These are phyloP conservation scores for Taphrina confusa DNA, from an alignment of 1,139 yeast genomes.

Conservation along the genomic window DNA sequence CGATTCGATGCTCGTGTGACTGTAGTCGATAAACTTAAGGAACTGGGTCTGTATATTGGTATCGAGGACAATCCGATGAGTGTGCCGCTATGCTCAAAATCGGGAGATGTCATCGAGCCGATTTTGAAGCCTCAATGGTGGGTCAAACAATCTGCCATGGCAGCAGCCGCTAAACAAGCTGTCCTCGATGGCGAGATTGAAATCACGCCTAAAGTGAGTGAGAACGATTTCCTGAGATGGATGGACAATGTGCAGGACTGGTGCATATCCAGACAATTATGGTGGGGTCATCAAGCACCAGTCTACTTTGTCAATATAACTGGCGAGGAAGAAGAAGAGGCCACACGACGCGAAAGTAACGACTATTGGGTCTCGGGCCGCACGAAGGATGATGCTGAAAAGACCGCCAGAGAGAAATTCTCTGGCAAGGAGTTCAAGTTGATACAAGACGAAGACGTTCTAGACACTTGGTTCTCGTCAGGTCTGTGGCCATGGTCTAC, in stretches of 20 bases:
- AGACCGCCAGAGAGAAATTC: conserved; percentile 74
- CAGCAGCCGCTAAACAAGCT: conserved; percentile 69
- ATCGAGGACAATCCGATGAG: conserved; percentile 95
- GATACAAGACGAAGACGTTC: conserved; percentile 90
- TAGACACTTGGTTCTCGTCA: conserved; percentile 98
- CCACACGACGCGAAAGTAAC: conserved; percentile 52
- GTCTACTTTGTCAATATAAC: conserved; percentile 84
- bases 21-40: conserved; percentile 80
- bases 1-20: conserved; percentile 89
- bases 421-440: conserved; percentile 69
- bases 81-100: conserved; percentile 89
- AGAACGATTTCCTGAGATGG: conserved; percentile 94
- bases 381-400: conserved; percentile 74
- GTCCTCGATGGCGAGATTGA: conserved; percentile 79
- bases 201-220: conserved; percentile 84
- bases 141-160: conserved; percentile 91
- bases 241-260: conserved; percentile 95
- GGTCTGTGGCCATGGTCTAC: conserved; percentile 98
- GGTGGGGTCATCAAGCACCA: conserved; percentile 99
- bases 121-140: conserved; percentile 98
- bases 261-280: conserved; percentile 98
- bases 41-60: conserved; percentile 71
- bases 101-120: conserved; percentile 96
- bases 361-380: conserved; percentile 92
- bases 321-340: conserved; percentile 49